Evolutionary conservation across 2,329 filamentous ascomycete species (phyloP).

Genomic region (Neonectria coccinea): DNA sequence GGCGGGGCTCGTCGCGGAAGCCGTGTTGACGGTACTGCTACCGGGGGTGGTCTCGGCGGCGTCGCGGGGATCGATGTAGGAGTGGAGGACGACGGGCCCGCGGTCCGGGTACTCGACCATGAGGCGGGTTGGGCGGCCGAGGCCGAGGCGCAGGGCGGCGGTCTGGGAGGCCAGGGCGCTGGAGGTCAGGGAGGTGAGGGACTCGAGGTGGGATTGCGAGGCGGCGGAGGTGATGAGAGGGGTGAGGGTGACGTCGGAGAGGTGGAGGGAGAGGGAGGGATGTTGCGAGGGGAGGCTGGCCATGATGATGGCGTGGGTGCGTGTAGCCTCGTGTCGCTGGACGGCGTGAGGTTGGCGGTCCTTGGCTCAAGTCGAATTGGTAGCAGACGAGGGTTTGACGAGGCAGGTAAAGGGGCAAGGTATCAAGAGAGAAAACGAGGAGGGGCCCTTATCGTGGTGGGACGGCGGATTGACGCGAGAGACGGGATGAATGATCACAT

Average conservation of each 20-base stretch:
- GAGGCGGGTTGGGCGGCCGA: constrained; percentile 67
- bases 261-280: constrained; percentile 65
- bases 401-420: neutral
- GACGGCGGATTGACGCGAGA: constrained; percentile 20
- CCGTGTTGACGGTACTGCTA: constrained; percentile 20
- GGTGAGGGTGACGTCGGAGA: constrained; percentile 67
- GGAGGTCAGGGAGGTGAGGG: constrained; percentile 65
- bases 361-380: constrained; percentile 11
- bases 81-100: constrained; percentile 58
- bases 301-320: constrained; percentile 45
- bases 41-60: constrained; percentile 31
- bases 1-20: constrained; percentile 30
- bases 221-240: constrained; percentile 68
- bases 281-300: constrained; percentile 59
- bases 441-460: constrained; percentile 2
- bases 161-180: constrained; percentile 66
- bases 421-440: neutral
- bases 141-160: constrained; percentile 63
- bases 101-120: constrained; percentile 66
- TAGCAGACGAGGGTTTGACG: too few relatives aligned
- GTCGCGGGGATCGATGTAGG: constrained; percentile 58
- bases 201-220: constrained; percentile 57
- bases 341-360: neutral
- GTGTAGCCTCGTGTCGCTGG: constrained; percentile 14
- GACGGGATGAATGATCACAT: constrained; percentile 28